Base-by-base conservation (phyloP, 1,284 basidiomycete species). In the Fomitopsis pinicola region DNA sequence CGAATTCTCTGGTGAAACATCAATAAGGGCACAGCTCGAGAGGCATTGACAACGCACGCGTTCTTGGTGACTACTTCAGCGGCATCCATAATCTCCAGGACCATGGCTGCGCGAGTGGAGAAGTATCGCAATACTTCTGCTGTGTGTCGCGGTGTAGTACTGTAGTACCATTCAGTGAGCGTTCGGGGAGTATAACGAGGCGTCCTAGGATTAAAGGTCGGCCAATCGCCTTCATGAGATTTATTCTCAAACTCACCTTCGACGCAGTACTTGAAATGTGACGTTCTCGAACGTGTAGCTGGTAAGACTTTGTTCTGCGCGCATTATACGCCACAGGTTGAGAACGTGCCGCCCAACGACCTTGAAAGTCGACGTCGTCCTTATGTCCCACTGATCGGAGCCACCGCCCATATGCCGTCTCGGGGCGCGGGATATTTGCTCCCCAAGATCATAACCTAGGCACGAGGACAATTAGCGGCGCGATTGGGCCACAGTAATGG, bases 261-360 rank as follows among this genome's bases (percentile, higher is more conserved):
- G 80, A 40, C 82, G 83, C 7, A 98, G 77, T 9, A 95, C 71
- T 67, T 95, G 87, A 68, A 94, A 95, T 0, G 82, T 91, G 0
- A 95, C 88, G 68, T 97, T 95, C 76, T 98, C 97, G 66, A 98
- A 92, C 0, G 92, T 88, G 73, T 98, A 96, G 61, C 85, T 86
- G 45, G 83, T 86, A 60, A 98, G 77, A 8, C 83, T 87, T 59
- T 91, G 84, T 68, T 98, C 96, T 1, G 88, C 85, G 36, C 94
- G 87, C 82, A 98, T 92, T 59, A 98, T 85, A 54, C 95, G 82
- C 96, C 95, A 98, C 14, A 95, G 77, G 67, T 98, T 97, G 55
- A 99, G 79, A 38, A 96, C 89, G 71, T 98, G 95, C 9, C 97
- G 83, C 0, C 97, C 97, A 10, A 84, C 81, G 42, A 97, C 87